Conservation (phyloP, 805 yeast species). For the Suhomyces xylopsoci region DNA sequence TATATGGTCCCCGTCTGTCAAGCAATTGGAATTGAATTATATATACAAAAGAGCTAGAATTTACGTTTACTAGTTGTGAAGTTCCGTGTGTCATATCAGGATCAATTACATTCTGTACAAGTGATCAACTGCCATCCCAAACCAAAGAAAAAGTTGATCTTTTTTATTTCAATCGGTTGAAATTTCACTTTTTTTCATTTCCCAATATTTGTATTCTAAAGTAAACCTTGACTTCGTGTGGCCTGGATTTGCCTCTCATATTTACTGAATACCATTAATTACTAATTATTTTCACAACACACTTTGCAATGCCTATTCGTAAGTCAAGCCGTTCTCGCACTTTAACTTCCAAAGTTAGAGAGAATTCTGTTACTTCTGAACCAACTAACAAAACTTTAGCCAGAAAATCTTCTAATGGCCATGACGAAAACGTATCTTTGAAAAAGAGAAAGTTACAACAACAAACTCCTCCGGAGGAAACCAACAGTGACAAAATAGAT, state of each 20-base stretch:
- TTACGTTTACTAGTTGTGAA: background rate
- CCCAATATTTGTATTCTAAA: background rate
- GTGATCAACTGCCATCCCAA: background rate
- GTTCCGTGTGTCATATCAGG: background rate
- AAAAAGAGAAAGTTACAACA: constrained; percentile 5
- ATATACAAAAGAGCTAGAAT: background rate
- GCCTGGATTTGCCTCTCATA: constrained; percentile 3
- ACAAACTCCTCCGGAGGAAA: constrained; percentile 3
- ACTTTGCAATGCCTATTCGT: constrained; percentile 20
- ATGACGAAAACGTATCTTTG: constrained; percentile 5
- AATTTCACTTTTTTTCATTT: background rate
- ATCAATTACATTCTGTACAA: background rate
- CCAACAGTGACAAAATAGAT: constrained; percentile 33
- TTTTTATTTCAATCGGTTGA: background rate
- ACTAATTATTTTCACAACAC: background rate
- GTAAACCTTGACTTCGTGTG: background rate
- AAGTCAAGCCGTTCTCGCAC: constrained; percentile 31
- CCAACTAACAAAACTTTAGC: constrained; percentile 8
- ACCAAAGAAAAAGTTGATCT: background rate
- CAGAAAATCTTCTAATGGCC: constrained; percentile 3
- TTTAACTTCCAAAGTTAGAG: constrained; percentile 17
- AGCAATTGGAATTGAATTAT: background rate
- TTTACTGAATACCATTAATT: background rate
- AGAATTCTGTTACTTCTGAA: background rate
- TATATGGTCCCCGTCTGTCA: constrained; percentile 3